Conservation (phyloP, 164 flowering plant genomes). For the Platanus orientalis region DNA sequence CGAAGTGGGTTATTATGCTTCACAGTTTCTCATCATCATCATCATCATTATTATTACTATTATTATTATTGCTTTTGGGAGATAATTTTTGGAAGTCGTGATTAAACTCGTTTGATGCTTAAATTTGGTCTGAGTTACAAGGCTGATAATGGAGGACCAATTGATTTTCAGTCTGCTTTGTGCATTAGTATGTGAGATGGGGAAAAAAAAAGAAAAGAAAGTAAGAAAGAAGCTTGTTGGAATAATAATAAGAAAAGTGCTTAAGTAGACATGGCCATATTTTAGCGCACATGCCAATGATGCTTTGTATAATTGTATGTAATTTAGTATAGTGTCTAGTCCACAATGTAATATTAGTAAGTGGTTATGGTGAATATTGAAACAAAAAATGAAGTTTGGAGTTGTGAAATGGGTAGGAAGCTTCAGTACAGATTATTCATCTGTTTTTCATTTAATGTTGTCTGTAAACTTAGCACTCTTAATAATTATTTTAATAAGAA, state of each 20-base stretch:
- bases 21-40: too few relatives aligned
- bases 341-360: background rate
- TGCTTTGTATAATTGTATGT: background rate
- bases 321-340: background rate
- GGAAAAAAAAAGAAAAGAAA: too few relatives aligned
- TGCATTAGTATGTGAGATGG: background rate
- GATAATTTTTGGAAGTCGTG: background rate
- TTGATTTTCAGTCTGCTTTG: background rate
- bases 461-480: background rate
- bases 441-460: background rate
- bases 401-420: too few relatives aligned
- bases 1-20: conserved; percentile 45
- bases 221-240: background rate
- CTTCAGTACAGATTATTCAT: too few relatives aligned
- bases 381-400: too few relatives aligned
- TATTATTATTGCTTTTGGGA: background rate
- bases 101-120: background rate
- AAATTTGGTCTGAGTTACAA: background rate
- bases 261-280: too few relatives aligned
- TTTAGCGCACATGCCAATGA: too few relatives aligned
- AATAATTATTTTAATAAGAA: background rate
- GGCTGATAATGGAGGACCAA: background rate
- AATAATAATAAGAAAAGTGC: background rate
- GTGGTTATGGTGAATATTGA: too few relatives aligned
- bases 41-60: too few relatives aligned